phyloP scores from a whole-genome alignment of 2,329 filamentous ascomycete genomes.

The Arthroderma sp. region DNA sequence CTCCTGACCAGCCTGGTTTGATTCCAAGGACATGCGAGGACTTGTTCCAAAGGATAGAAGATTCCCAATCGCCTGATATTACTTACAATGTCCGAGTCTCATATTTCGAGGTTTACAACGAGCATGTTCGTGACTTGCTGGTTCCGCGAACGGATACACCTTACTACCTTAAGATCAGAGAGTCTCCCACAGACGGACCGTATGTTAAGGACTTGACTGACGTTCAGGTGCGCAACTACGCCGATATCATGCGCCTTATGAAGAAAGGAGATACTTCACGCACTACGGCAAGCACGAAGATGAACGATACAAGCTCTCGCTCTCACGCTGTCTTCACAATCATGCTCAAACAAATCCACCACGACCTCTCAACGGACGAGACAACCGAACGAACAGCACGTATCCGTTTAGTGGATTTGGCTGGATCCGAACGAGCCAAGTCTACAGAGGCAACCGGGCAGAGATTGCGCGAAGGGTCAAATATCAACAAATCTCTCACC shows the following conservation, averaged over 20 bases:
- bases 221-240: slow-evolving; percentile 73
- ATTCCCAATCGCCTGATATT: slow-evolving; percentile 73
- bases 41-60: slow-evolving; percentile 83
- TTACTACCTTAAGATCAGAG: slow-evolving; percentile 91
- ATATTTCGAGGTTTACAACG: slow-evolving; percentile 99
- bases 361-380: slow-evolving; percentile 93
- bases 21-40: slow-evolving; percentile 95
- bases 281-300: slow-evolving; percentile 87
- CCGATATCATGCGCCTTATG: slow-evolving; percentile 84
- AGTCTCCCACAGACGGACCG: slow-evolving; percentile 85
- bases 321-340: slow-evolving; percentile 98
- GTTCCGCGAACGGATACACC: slow-evolving; percentile 66
- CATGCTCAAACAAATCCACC: slow-evolving; percentile 94
- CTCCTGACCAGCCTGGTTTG: slow-evolving; percentile 67
- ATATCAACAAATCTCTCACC: slow-evolving; percentile 98
- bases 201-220: slow-evolving; percentile 96
- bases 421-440: slow-evolving; percentile 88
- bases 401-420: slow-evolving; percentile 88
- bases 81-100: slow-evolving; percentile 96
- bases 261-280: slow-evolving; percentile 75
- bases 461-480: slow-evolving; percentile 82
- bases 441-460: slow-evolving; percentile 88
- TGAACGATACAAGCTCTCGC: slow-evolving; percentile 96
- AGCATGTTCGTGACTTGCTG: slow-evolving; percentile 89
- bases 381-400: slow-evolving; percentile 89